Evolutionary conservation across 208 protist genomes (phyloP), one percentile per base, ranked within the genome.

Genomic region (Tritrichomonas musculus): DNA sequence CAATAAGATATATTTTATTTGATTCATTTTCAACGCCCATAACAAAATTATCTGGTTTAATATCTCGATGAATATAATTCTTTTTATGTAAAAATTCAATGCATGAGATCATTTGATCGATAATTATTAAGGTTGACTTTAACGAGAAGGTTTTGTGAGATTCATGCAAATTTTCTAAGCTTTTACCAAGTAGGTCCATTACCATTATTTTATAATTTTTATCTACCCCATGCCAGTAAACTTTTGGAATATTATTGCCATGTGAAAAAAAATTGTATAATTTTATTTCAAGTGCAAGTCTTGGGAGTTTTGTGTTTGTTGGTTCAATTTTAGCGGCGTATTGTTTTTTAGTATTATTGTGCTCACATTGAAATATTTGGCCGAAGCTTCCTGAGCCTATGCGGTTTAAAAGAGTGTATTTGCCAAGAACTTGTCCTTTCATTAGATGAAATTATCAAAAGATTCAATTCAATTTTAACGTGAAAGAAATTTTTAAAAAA

Each of bases 191-290:
- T 11, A 99, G 94, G 77, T 99, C 98, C 95, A 99, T 99, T 33
- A 99, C 98, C 95, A 99, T 97, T 30, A 99, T 97, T 92, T 99
- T 99, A 95, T 99, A 99, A 75, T 99, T 97, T 0, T 98, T 98
- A 65, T 98, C 98, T 9, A 96, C 92, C 5, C 98, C 98, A 95
- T 96, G 98, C 96, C 98, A 99, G 94, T 97, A 97, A 0, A 99
- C 95, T 41, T 96, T 94, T 0, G 98, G 98, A 66, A 99, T 98
- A n/a, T n/a, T n/a, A n/a, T n/a, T n/a, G n/a, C n/a, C n/a, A n/a
- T n/a, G n/a, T n/a, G n/a, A n/a, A n/a, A n/a, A n/a, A n/a, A n/a
- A n/a, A n/a, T n/a, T n/a, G n/a, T n/a, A n/a, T n/a, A n/a, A n/a
- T n/a, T n/a, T n/a, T n/a, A n/a, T n/a, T n/a, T n/a, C n/a, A n/a